These are phyloP conservation scores for Fusarium vanettenii DNA, from an alignment of 2,329 filamentous ascomycete genomes.

Conservation along the genomic window DNA sequence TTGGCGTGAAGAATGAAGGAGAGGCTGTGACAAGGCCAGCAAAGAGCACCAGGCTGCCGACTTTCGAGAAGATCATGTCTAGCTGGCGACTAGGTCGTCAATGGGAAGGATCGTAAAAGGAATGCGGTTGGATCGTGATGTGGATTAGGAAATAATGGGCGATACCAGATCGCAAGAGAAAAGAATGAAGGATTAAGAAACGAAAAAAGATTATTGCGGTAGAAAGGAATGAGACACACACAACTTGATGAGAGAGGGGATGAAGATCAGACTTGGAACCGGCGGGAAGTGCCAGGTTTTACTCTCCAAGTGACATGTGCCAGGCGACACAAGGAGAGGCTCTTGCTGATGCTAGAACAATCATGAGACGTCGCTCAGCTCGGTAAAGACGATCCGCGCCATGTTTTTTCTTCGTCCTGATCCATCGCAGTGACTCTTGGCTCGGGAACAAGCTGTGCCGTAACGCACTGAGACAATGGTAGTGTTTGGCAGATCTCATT, in stretches of 20 bases:
- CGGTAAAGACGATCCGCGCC: neutral
- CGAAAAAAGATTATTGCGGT: neutral
- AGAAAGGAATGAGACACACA: neutral
- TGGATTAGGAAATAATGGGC: constrained; percentile 8
- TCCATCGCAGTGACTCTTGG: neutral
- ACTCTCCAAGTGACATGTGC: neutral
- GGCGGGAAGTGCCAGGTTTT: neutral
- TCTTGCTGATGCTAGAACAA: neutral
- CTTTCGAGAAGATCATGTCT: constrained; percentile 18
- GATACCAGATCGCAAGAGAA: constrained; percentile 32
- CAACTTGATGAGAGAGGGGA: neutral
- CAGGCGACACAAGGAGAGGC: neutral
- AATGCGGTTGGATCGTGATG: neutral
- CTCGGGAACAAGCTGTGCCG: neutral
- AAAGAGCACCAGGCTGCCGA: constrained; percentile 14
- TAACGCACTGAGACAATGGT: neutral
- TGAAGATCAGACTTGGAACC: neutral
- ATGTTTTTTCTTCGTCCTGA: neutral
- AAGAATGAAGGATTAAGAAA: constrained; percentile 2
- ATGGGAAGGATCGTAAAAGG: neutral
- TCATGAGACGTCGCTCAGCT: neutral
- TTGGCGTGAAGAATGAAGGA: constrained; percentile 21
- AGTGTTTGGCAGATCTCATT: neutral
- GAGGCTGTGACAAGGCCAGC: constrained; percentile 22
- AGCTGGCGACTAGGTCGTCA: neutral